Conservation (phyloP, 805 yeast genomes). For the Saccharomycopsis sp. region DNA sequence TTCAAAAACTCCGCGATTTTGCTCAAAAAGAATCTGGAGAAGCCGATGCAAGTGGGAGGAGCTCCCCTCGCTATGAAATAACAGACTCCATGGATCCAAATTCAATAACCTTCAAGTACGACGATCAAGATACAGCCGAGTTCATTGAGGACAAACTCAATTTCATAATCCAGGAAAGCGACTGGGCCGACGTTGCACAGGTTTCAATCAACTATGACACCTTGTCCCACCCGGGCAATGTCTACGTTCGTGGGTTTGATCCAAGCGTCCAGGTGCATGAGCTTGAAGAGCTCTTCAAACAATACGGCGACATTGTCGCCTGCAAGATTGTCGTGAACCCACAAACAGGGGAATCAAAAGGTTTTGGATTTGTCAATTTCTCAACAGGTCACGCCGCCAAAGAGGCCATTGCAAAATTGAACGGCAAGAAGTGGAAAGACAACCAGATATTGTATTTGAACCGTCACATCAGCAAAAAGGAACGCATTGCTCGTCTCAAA, state of each 20-base stretch:
- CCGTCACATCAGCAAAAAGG: constrained; percentile 57
- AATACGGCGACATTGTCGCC: constrained; percentile 35
- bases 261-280: constrained; percentile 32
- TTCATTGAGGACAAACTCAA: constrained; percentile 7
- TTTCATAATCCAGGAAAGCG: constrained; percentile 1
- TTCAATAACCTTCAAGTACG: constrained; percentile 6
- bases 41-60: neutral
- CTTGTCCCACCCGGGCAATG: constrained; percentile 47
- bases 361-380: constrained; percentile 65
- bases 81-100: no score
- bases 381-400: constrained; percentile 50
- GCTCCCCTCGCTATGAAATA: neutral
- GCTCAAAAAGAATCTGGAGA: no score
- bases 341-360: constrained; percentile 33
- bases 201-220: constrained; percentile 24
- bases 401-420: constrained; percentile 47
- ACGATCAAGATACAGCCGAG: constrained; percentile 15
- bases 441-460: constrained; percentile 40
- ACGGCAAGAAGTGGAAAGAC: constrained; percentile 31
- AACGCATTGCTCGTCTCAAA: constrained; percentile 42
- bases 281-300: constrained; percentile 30
- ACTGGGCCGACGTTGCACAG: neutral
- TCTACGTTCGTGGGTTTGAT: constrained; percentile 43
- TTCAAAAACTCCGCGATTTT: no score
- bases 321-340: constrained; percentile 42